Conservation (phyloP, 257 asterid genomes). For the Orobanche coerulescens region DNA sequence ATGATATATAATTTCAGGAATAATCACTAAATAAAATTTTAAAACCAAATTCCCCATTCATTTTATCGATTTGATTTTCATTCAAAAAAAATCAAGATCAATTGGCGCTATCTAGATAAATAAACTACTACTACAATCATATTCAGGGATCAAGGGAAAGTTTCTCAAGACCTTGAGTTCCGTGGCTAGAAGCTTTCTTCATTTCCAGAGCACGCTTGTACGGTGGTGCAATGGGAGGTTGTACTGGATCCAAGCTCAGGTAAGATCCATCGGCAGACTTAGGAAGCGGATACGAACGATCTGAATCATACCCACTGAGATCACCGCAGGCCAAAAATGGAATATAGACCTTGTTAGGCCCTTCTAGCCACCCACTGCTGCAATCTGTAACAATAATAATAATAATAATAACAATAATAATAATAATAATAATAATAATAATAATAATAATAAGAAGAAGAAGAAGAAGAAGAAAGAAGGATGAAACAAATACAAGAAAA, state of each 20-base stretch:
- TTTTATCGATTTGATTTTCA: too few relatives aligned
- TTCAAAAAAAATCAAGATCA: too few relatives aligned
- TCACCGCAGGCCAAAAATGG: slow-evolving; percentile 98
- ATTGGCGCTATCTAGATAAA: too few relatives aligned
- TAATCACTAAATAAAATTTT: too few relatives aligned
- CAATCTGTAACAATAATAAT: slow-evolving; percentile 49
- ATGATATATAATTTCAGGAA: too few relatives aligned
- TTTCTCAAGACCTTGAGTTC: slow-evolving; percentile 55
- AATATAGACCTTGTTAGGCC: slow-evolving; percentile 82
- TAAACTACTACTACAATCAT: background rate
- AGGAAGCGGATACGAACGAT: slow-evolving; percentile 77
- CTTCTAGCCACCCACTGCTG: slow-evolving; percentile 97
- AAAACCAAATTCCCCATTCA: too few relatives aligned
- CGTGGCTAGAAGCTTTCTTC: slow-evolving; percentile 79
- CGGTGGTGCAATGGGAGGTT: slow-evolving; percentile 97
- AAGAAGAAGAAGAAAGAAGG: too few relatives aligned
- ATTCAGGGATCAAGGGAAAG: slow-evolving; percentile 43
- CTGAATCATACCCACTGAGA: slow-evolving; percentile 82
- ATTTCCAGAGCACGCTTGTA: slow-evolving; percentile 91
- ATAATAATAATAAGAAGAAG: too few relatives aligned
- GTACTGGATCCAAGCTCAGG: slow-evolving; percentile 77
- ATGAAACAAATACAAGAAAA: too few relatives aligned
- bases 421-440: background rate
- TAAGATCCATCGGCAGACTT: slow-evolving; percentile 67
- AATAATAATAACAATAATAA: background rate